Evolutionary conservation across 2,329 filamentous ascomycete species (phyloP).

Genomic region (Pyrenophora teres): DNA sequence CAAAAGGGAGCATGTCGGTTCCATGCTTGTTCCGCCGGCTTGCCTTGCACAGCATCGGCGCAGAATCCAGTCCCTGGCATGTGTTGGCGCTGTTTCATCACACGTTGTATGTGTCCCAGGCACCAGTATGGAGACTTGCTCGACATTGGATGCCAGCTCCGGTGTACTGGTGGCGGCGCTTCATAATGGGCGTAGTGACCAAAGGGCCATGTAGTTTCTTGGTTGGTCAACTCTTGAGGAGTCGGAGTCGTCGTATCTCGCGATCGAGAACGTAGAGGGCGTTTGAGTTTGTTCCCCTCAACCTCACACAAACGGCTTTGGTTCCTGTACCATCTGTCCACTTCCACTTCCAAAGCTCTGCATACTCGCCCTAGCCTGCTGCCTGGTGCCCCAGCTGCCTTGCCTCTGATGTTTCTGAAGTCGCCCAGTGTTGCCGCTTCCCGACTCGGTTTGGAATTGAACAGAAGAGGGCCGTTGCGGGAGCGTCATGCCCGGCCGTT

Average conservation of each 20-base stretch:
- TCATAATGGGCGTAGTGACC: too few relatives aligned
- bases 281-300: background rate
- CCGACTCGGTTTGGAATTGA: constrained; percentile 18
- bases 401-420: constrained; percentile 7
- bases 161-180: too few relatives aligned
- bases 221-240: background rate
- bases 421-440: constrained; percentile 13
- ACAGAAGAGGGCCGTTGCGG: constrained; percentile 18
- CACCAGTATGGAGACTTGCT: too few relatives aligned
- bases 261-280: background rate
- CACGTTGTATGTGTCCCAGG: too few relatives aligned
- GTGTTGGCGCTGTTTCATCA: too few relatives aligned
- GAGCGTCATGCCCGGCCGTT: constrained; percentile 19
- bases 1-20: too few relatives aligned
- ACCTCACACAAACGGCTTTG: constrained; percentile 30
- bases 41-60: too few relatives aligned
- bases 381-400: constrained; percentile 1
- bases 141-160: too few relatives aligned
- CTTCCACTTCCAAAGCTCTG: constrained; percentile 25
- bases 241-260: background rate
- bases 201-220: background rate
- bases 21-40: too few relatives aligned
- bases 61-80: too few relatives aligned
- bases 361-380: constrained; percentile 13
- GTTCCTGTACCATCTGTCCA: constrained; percentile 22